A percentile compares a stretch with the other conserved stretches of the same genome.
phyloP scores from a whole-genome alignment of 2,329 filamentous ascomycete genomes.

The Claviceps humidiphila region DNA sequence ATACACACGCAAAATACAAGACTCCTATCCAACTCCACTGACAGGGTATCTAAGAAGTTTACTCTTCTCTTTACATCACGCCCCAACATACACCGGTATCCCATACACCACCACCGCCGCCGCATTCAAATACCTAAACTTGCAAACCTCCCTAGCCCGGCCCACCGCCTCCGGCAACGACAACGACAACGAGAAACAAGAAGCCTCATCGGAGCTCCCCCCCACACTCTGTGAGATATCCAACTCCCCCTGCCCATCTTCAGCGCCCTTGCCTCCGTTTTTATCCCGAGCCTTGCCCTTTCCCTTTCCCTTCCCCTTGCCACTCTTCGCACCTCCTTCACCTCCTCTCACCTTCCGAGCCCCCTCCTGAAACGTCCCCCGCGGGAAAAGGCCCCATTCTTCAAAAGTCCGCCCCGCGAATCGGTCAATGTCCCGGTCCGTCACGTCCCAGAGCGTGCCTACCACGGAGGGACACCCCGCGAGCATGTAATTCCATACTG shows the following conservation, averaged over 20 bases:
- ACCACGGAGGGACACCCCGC: conserved; percentile 78
- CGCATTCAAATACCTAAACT: conserved; percentile 82
- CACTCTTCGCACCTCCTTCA: background rate
- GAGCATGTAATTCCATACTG: conserved; percentile 82
- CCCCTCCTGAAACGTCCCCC: conserved; percentile 29
- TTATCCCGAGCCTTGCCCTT: background rate
- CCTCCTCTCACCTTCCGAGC: conserved; percentile 16
- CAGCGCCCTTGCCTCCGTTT: background rate
- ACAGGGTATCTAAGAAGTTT: too few relatives aligned
- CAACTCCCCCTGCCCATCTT: conserved; percentile 1
- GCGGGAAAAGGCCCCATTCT: conserved; percentile 64
- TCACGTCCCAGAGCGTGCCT: conserved; percentile 95
- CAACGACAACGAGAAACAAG: conserved; percentile 21
- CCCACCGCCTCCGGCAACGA: conserved; percentile 65
- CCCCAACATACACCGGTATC: conserved; percentile 69
- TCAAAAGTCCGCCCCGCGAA: conserved; percentile 71
- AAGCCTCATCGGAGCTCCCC: too few relatives aligned
- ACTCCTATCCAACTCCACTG: background rate
- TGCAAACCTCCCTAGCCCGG: conserved; percentile 62
- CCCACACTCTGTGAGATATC: background rate
- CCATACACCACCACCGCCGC: conserved; percentile 92
- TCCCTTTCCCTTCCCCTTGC: background rate
- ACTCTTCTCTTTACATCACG: background rate
- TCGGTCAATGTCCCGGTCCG: conserved; percentile 91
- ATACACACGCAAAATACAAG: background rate